Conservation (phyloP, 257 asterid genomes). For the Apocynum venetum region DNA sequence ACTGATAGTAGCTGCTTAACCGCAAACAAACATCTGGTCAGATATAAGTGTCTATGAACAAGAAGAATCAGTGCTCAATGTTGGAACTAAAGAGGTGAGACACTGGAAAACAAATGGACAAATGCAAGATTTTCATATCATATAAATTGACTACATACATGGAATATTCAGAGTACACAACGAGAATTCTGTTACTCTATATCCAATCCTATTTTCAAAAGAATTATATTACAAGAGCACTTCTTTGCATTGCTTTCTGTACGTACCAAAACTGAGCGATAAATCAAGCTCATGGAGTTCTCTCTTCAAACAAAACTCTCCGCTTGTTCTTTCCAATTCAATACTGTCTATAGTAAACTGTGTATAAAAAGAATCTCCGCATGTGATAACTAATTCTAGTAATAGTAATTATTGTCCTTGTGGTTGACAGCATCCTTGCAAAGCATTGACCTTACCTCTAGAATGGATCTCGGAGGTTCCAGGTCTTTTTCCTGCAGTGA, state of each 20-base stretch:
- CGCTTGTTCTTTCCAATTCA: neutral
- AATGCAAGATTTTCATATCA: neutral
- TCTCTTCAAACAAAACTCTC: too few relatives aligned
- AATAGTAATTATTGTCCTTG: slow-evolving; percentile 61
- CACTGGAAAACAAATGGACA: neutral
- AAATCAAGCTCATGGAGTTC: neutral
- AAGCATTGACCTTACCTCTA: slow-evolving; percentile 86
- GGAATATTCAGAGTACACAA: neutral
- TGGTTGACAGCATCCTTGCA: slow-evolving; percentile 64
- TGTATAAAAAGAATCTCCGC: neutral
- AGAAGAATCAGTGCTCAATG: neutral
- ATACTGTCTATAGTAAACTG: neutral
- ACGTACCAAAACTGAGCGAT: neutral
- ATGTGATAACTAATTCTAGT: slow-evolving; percentile 26
- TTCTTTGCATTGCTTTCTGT: neutral
- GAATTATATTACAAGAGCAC: neutral
- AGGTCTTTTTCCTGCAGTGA: slow-evolving; percentile 68
- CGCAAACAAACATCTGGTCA: too few relatives aligned
- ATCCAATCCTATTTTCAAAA: neutral
- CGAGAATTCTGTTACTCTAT: neutral
- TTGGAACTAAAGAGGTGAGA: neutral
- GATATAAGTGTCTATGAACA: neutral
- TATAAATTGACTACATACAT: neutral
- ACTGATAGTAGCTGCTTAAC: too few relatives aligned
- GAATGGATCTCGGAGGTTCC: slow-evolving; percentile 68